Conservation (phyloP, 768 basidiomycete species). For the Mycena indigotica region DNA sequence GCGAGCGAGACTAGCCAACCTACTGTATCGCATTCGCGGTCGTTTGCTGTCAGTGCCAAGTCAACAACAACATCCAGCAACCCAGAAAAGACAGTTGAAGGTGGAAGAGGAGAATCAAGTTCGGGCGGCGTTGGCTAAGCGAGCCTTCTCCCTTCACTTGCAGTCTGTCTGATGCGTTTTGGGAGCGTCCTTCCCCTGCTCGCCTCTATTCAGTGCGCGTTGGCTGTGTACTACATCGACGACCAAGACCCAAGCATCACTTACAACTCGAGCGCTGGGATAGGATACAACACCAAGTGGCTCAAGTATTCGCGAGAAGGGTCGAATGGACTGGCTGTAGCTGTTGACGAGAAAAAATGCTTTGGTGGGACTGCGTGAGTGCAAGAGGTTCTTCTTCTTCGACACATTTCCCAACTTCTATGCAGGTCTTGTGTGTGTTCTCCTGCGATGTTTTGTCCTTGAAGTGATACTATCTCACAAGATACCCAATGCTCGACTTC, state of each 20-base stretch:
- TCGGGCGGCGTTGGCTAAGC: background rate
- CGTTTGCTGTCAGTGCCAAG: no score
- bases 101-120: no score
- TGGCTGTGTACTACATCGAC: conserved; percentile 18
- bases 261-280: conserved; percentile 19
- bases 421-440: no score
- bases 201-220: background rate
- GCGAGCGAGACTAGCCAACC: no score
- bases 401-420: conserved; percentile 3
- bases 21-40: no score
- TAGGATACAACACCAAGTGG: conserved; percentile 18
- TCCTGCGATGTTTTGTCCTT: no score
- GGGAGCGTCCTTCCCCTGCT: background rate
- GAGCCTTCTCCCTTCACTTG: no score
- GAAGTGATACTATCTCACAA: no score
- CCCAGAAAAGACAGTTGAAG: no score
- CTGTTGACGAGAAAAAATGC: conserved; percentile 9
- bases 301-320: conserved; percentile 11
- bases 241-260: conserved; percentile 17
- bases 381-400: background rate
- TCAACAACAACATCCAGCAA: no score
- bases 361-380: conserved; percentile 16
- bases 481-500: conserved; percentile 7
- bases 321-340: conserved; percentile 9
- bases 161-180: no score